Evolutionary conservation across 2,329 filamentous ascomycete species (phyloP), one percentile per base, ranked within the genome.

Genomic region (Ophiosphaerella herpotricha): DNA sequence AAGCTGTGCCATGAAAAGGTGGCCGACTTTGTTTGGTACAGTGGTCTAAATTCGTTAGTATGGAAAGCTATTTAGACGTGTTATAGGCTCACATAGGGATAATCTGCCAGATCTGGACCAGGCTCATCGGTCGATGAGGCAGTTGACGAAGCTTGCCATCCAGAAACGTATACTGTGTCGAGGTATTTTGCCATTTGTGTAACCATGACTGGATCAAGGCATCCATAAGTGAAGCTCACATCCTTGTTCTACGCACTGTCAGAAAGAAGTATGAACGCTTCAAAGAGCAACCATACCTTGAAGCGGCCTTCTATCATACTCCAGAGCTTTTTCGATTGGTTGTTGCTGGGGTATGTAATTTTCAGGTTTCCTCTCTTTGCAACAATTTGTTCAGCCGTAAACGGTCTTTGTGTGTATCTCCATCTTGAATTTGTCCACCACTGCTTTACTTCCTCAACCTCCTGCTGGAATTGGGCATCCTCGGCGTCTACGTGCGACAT

Each of bases 171-270:
- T 73, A 99, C 90, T 31, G 94, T 99, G 72, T 99, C 94, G 55
- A 99, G 83, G 75, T 95, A 97, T 78, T 97, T 96, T 66, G 93
- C 93, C 94, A 99, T 99, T 76, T 99, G 94, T 24, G 94, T 97
- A 73, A 99, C 84, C 90, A 97, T 97, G 48, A 96, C 96, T 9
- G 94, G 94, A 72, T 99, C 94, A 59, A 99, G 82, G 78, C 94
- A 97, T 68, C 94, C 94, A 72, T 97, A 99, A 50, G 94, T 99
- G 79, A 88, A 96, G 77, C 90, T 95, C 40, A 90, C 90, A 69
- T 94, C 89, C 66, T 85, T 85, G 70, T 83, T 89, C 90, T 96
- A 62, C 7, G 4, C n/a, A 32, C 21, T 31, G 39, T 72, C 39
- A 69, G 55, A 41, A 18, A 16, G 16, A 16, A 18, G 12, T 14